Evolutionary conservation across 1,284 basidiomycete genomes (phyloP).

Genomic region (Pyrrhoderma lamaoense): DNA sequence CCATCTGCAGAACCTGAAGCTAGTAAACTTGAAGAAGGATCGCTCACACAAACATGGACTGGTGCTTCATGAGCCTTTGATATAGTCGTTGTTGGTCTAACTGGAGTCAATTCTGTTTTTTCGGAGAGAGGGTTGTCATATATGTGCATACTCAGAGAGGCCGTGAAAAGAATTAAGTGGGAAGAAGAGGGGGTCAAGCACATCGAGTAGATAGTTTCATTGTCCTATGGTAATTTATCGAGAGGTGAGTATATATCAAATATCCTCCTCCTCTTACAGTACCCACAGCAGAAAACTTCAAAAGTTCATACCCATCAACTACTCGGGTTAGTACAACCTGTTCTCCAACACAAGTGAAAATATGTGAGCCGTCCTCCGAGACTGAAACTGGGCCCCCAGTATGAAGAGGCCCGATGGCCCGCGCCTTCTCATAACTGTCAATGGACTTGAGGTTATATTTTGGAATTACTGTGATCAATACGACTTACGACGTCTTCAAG

Average conservation of each 20-base stretch:
- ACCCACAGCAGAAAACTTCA: conserved; percentile 77
- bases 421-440: conserved; percentile 64
- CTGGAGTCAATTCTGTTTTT: conserved; percentile 38
- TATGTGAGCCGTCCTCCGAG: conserved; percentile 69
- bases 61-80: conserved; percentile 87
- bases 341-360: conserved; percentile 85
- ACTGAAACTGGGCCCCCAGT: conserved; percentile 83
- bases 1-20: conserved; percentile 96
- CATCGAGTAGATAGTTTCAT: conserved; percentile 54
- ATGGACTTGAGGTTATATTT: conserved; percentile 10
- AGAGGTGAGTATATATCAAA: conserved; percentile 12
- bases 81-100: conserved; percentile 66
- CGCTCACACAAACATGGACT: conserved; percentile 80
- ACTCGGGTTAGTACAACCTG: conserved; percentile 82
- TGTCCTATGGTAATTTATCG: too few relatives aligned
- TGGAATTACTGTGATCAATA: conserved; percentile 2
- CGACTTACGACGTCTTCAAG: conserved; percentile 58
- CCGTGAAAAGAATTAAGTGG: conserved; percentile 61
- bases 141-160: conserved; percentile 60
- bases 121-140: conserved; percentile 50
- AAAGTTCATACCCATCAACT: conserved; percentile 65
- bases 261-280: too few relatives aligned
- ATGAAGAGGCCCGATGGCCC: conserved; percentile 73
- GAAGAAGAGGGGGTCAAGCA: conserved; percentile 59
- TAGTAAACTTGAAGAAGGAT: conserved; percentile 84